Conservation (phyloP, 2,329 filamentous ascomycete genomes). For the Nemania serpens region DNA sequence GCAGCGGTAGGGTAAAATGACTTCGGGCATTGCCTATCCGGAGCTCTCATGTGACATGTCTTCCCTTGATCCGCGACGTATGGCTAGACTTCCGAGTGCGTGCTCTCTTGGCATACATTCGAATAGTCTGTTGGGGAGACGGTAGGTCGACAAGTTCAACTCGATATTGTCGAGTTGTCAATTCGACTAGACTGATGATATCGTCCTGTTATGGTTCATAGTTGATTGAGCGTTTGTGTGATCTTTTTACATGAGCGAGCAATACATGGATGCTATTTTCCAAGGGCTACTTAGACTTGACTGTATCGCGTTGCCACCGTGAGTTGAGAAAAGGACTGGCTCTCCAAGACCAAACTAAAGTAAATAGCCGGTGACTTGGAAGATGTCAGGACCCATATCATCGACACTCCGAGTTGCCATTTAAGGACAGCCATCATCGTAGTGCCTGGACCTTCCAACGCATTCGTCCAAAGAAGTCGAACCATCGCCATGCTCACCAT, state of each 20-base stretch:
- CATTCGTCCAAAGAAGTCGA: background rate
- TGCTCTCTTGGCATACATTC: background rate
- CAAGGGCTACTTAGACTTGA: background rate
- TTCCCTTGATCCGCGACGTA: constrained; percentile 8
- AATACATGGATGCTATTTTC: background rate
- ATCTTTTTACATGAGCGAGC: no score
- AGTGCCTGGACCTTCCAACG: background rate
- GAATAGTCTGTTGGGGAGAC: no score
- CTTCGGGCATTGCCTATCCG: constrained; percentile 14
- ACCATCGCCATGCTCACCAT: background rate
- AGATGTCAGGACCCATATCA: constrained; percentile 10
- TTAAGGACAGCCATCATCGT: constrained; percentile 26
- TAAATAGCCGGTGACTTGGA: constrained; percentile 34
- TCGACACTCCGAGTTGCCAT: constrained; percentile 35
- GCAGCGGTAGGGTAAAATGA: background rate
- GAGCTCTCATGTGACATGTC: background rate
- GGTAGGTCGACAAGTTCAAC: no score
- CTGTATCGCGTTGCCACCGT: background rate
- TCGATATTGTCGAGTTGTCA: no score
- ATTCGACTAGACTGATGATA: no score
- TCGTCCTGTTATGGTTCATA: no score
- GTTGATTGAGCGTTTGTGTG: no score
- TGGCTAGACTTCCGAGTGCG: background rate
- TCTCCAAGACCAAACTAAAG: background rate
- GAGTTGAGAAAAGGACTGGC: background rate